These are phyloP conservation scores for Boletus speciosus DNA, from an alignment of 768 basidiomycete species.

Conservation along the genomic window DNA sequence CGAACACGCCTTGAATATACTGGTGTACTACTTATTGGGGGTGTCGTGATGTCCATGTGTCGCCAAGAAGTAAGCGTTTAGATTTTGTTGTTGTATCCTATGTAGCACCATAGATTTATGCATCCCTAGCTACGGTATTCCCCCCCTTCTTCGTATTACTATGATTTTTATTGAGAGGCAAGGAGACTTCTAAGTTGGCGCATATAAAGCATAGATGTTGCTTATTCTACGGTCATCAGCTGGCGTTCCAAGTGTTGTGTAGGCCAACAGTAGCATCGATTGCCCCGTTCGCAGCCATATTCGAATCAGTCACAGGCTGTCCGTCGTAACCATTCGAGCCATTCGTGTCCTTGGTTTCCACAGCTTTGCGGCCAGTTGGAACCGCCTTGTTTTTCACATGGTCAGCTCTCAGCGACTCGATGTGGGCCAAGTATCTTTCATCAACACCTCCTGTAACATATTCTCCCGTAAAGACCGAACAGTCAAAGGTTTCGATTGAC, in stretches of 20 bases:
- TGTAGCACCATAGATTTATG: conserved; percentile 13
- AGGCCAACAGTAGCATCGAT: conserved; percentile 73
- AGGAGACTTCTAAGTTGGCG: not conserved
- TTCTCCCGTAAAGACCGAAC: conserved; percentile 96
- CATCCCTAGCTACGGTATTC: conserved; percentile 5
- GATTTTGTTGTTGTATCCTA: conserved; percentile 9
- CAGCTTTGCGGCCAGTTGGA: conserved; percentile 29
- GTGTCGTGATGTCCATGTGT: conserved; percentile 7
- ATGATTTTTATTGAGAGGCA: conserved; percentile 3
- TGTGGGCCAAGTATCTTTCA: conserved; percentile 67
- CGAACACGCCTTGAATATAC: not conserved
- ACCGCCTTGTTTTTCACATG: conserved; percentile 60
- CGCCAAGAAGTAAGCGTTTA: not conserved
- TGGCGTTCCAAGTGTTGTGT: conserved; percentile 63
- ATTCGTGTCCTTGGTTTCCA: conserved; percentile 36
- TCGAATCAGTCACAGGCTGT: conserved; percentile 29
- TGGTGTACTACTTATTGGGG: not conserved
- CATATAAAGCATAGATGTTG: conserved; percentile 2
- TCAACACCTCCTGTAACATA: conserved; percentile 94
- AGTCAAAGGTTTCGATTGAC: conserved; percentile 76
- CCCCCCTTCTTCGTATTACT: conserved; percentile 3
- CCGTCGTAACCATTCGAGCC: conserved; percentile 16
- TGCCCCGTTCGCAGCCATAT: conserved; percentile 52
- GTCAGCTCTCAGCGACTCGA: conserved; percentile 81
- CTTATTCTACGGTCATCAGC: conserved; percentile 20